These are phyloP conservation scores for Neonectria faginata DNA, from an alignment of 2,329 filamentous ascomycete species.

Conservation along the genomic window DNA sequence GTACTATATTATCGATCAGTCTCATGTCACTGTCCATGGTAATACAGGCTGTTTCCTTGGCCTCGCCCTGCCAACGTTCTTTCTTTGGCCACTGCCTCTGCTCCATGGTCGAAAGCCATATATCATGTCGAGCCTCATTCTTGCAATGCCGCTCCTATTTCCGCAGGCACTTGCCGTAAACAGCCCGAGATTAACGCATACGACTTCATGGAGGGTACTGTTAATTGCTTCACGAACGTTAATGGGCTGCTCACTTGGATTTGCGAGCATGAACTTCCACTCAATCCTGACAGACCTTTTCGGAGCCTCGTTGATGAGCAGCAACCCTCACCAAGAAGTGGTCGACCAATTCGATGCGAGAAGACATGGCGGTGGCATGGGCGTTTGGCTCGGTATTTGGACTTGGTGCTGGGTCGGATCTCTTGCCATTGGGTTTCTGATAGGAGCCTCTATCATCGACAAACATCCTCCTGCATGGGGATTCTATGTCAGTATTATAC, in stretches of 20 bases:
- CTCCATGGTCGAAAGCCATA: slow-evolving; percentile 84
- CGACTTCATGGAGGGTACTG: slow-evolving; percentile 66
- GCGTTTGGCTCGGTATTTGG: slow-evolving; percentile 83
- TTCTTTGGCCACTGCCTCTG: slow-evolving; percentile 80
- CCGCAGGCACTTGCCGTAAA: slow-evolving; percentile 78
- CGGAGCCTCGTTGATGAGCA: slow-evolving; percentile 79
- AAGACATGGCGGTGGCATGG: slow-evolving; percentile 81
- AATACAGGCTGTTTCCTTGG: slow-evolving; percentile 80
- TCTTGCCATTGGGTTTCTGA: slow-evolving; percentile 76
- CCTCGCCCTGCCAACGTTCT: slow-evolving; percentile 75
- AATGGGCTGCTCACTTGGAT: slow-evolving; percentile 77
- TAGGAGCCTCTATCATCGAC: slow-evolving; percentile 78
- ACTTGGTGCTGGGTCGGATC: slow-evolving; percentile 82
- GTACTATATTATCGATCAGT: slow-evolving; percentile 77
- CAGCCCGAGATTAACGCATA: slow-evolving; percentile 65
- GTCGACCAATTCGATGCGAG: slow-evolving; percentile 76
- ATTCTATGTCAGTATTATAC: slow-evolving; percentile 78
- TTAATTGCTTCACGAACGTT: slow-evolving; percentile 73
- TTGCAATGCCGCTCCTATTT: slow-evolving; percentile 79
- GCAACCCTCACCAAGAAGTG: slow-evolving; percentile 78
- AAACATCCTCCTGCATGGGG: slow-evolving; percentile 75
- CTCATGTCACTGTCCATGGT: slow-evolving; percentile 76
- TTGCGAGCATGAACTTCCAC: slow-evolving; percentile 82
- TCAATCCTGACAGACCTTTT: slow-evolving; percentile 79
- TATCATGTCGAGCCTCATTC: slow-evolving; percentile 73